Evolutionary conservation across 139 green algal genomes (phyloP).

Genomic region (Tetradesmus obliquus): DNA sequence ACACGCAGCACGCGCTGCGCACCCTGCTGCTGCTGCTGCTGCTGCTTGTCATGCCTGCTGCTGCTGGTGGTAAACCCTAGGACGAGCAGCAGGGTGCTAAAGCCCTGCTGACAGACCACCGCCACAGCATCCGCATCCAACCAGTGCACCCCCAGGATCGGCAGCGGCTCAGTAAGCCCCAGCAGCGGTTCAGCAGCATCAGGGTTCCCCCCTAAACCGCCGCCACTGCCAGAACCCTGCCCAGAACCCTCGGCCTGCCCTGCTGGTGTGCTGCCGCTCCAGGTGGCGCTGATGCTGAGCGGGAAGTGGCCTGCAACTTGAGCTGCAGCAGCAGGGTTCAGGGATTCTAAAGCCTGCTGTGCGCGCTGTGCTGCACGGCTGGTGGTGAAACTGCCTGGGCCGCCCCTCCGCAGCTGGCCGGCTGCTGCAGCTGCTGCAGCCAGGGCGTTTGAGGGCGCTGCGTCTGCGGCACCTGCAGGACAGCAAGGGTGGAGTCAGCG

Average conservation of each 20-base stretch:
- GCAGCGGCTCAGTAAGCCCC: slow-evolving; percentile 29
- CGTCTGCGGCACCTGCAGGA: neutral
- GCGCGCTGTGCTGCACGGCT: neutral
- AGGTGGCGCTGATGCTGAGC: slow-evolving; percentile 24
- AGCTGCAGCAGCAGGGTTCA: neutral
- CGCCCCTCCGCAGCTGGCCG: neutral
- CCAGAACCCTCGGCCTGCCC: neutral
- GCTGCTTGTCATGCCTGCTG: neutral
- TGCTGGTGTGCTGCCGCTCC: slow-evolving; percentile 4
- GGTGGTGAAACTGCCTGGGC: neutral
- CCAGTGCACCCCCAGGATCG: slow-evolving; percentile 55
- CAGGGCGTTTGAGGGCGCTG: neutral
- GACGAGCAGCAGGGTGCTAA: slow-evolving; percentile 58
- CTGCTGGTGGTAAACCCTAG: slow-evolving; percentile 43
- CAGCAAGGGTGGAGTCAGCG: too few species aligned
- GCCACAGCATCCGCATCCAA: slow-evolving; percentile 61
- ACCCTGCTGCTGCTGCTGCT: slow-evolving; percentile 47
- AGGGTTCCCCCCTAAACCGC: neutral
- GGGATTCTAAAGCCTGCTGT: neutral
- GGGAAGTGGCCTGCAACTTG: neutral
- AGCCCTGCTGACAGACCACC: slow-evolving; percentile 57
- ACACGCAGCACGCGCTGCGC: neutral
- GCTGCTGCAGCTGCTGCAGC: slow-evolving; percentile 20
- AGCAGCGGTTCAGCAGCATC: neutral
- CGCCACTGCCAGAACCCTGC: neutral